These are phyloP conservation scores for Ustilago tritici DNA, from an alignment of 1,284 basidiomycete species.

Conservation along the genomic window DNA sequence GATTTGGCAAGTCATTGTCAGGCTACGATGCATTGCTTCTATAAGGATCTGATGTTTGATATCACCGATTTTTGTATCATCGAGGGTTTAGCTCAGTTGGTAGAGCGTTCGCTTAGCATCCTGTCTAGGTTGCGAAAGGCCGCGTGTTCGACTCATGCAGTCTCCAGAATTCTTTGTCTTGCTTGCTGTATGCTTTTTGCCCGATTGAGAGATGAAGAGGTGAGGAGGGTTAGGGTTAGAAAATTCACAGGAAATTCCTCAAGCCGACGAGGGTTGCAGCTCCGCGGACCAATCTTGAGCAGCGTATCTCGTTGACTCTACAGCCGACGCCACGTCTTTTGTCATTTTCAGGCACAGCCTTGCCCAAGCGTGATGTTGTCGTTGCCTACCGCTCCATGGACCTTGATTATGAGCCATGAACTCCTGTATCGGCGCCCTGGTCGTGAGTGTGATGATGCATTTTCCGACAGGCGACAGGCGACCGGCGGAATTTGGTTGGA, in stretches of 20 bases:
- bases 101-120: slow-evolving; percentile 61
- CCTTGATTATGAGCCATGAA: too few relatives aligned
- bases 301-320: background rate
- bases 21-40: background rate
- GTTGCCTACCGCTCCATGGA: too few relatives aligned
- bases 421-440: too few relatives aligned
- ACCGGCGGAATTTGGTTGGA: background rate
- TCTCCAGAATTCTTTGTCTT: slow-evolving; percentile 14
- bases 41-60: background rate
- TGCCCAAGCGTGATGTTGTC: background rate
- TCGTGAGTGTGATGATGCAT: background rate
- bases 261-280: background rate
- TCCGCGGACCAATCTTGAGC: slow-evolving; percentile 7
- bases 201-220: too few relatives aligned
- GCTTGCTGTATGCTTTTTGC: background rate
- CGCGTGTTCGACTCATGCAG: slow-evolving; percentile 62
- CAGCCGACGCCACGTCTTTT: background rate
- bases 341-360: slow-evolving; percentile 7
- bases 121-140: slow-evolving; percentile 54
- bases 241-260: background rate
- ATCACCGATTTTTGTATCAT: background rate
- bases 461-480: background rate
- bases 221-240: too few relatives aligned
- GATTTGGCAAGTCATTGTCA: slow-evolving; percentile 11
- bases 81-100: slow-evolving; percentile 62